phyloP scores from a whole-genome alignment of 306 rosid species.

The Morella rubra region DNA sequence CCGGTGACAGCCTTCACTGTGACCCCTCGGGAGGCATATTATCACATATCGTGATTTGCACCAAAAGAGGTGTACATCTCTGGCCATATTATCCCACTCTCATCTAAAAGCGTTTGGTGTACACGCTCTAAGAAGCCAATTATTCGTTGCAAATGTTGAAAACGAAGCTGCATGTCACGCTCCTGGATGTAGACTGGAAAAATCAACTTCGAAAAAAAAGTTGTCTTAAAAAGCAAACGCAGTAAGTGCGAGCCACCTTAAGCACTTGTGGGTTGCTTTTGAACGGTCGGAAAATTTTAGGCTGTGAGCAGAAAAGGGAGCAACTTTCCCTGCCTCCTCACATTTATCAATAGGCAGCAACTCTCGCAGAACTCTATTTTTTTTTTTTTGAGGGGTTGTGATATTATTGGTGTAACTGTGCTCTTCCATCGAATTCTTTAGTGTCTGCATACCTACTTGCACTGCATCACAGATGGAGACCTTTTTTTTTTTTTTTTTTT shows the following conservation, averaged over 20 bases:
- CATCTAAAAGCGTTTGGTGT: background rate
- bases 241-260: background rate
- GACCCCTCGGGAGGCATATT: background rate
- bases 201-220: background rate
- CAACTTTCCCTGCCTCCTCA: background rate
- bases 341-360: background rate
- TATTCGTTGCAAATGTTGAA: background rate
- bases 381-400: background rate
- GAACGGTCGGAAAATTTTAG: background rate
- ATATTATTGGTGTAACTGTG: background rate
- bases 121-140: background rate
- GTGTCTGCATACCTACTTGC: background rate
- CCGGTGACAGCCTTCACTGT: conserved; percentile 11
- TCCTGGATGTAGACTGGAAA: background rate
- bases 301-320: background rate
- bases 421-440: too few relatives aligned
- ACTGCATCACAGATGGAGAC: background rate
- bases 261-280: background rate
- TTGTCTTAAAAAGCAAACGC: conserved; percentile 12
- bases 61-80: too few relatives aligned
- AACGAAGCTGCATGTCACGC: background rate
- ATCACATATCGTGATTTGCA: background rate
- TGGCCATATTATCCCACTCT: background rate
- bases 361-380: background rate
- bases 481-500: too few relatives aligned